Base-by-base conservation (phyloP, 2,329 filamentous ascomycete species). In the Diaporthe ampelina region DNA sequence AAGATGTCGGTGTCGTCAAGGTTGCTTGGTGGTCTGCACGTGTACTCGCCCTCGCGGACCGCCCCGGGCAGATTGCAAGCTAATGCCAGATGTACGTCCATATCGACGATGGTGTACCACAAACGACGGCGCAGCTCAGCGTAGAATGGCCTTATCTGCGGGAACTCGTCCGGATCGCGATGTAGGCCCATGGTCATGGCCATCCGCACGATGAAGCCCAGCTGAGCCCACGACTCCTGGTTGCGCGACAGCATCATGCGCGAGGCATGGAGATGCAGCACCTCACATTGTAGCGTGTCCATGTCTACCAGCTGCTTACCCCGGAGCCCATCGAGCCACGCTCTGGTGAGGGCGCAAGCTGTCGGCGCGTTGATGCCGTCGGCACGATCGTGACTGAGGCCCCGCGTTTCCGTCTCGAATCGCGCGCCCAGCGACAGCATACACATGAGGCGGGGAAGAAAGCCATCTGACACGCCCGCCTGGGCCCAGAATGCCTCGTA, bases 161-260 rank as follows among this genome's bases (percentile, higher is more conserved):
- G 82, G 72, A 88, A 89, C 76, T 91, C 89, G 19, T 86, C 86
- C 3, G 89, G 88, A 70, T 91, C 89, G 5, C 88, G 85, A 77
- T 91, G 89, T 61, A 91, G 81, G 4, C 88, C 89, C 88, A 91
- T 90, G 3, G 86, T 88, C 88, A 90, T 90, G 40, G 88, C 89
- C 83, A 89, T 88, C 21, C 89, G 86, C 7, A 90, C 85, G 56
- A 90, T 86, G 70, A 86, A 85, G 7, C 89, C 89, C n/a, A 90
- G 81, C 72, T 89, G 87, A 19, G 86, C 85, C 89, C 89, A 91
- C 0, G 86, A 83, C 69, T 88, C 86, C 70, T 89, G 86, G 45
- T 86, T 83, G 10, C 85, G 84, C 11, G 84, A 81, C 29, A 84
- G 84, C 7, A 88, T 87, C 83, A 89, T 87, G 71, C 88, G 82